Conservation (phyloP, 352 stramenopile species). For the Globisporangium emineosum region DNA sequence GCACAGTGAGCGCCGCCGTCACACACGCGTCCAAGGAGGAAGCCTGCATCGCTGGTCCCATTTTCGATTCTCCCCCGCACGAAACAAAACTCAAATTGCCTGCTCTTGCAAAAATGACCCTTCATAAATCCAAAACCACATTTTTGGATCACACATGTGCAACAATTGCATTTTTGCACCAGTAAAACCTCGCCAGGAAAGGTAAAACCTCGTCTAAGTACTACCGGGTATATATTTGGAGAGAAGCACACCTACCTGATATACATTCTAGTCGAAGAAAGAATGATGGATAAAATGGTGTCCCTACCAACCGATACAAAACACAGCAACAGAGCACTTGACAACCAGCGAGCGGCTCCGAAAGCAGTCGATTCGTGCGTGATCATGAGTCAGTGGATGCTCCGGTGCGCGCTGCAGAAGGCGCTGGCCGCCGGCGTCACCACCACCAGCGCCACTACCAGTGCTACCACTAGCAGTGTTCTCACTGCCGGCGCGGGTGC, state of each 20-base stretch:
- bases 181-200: too few species aligned
- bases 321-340: background rate
- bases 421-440: slow-evolving; percentile 20
- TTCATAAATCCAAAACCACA: too few species aligned
- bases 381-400: slow-evolving; percentile 43
- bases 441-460: background rate
- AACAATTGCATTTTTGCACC: too few species aligned
- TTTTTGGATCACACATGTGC: too few species aligned
- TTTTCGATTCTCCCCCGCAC: slow-evolving; percentile 3
- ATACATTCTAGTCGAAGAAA: too few species aligned
- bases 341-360: slow-evolving; percentile 9
- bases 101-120: background rate
- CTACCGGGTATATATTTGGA: too few species aligned
- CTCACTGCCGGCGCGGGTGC: background rate
- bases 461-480: background rate
- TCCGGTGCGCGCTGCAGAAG: slow-evolving; percentile 25
- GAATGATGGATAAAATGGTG: background rate
- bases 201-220: too few species aligned
- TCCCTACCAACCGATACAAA: slow-evolving; percentile 13
- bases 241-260: too few species aligned
- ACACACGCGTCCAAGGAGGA: background rate
- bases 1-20: background rate
- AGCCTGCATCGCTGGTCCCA: background rate
- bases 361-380: background rate
- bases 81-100: background rate